phyloP scores from a whole-genome alignment of 1,284 basidiomycete genomes.

The Golubevia sp. region DNA sequence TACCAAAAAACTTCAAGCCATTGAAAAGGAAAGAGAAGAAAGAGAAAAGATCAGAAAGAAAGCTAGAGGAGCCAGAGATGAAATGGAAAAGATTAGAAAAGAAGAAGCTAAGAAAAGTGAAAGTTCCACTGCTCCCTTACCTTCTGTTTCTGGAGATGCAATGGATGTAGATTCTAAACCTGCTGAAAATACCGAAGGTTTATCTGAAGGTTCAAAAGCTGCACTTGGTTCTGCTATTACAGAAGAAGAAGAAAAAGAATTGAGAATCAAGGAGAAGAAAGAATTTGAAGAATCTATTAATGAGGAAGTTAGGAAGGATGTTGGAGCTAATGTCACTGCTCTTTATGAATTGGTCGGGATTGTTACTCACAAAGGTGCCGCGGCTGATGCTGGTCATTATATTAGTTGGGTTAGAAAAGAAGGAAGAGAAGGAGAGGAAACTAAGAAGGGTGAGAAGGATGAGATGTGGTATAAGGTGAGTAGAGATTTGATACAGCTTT shows the following conservation, averaged over 20 bases:
- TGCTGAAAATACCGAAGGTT: conserved; percentile 1
- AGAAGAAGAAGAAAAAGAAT: conserved; percentile 42
- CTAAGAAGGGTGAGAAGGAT: conserved; percentile 7
- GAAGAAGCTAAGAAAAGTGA: conserved; percentile 7
- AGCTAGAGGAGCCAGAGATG: conserved; percentile 25
- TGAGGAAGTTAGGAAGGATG: conserved; percentile 28
- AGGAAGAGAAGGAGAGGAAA: conserved; percentile 11
- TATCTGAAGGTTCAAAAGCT: conserved; percentile 3
- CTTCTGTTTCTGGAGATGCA: conserved; percentile 3
- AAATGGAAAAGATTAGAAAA: conserved; percentile 13
- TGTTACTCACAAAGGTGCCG: conserved; percentile 59
- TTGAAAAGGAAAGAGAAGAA: conserved; percentile 56
- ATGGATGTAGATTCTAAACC: too few relatives aligned
- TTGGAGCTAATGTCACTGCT: conserved; percentile 41
- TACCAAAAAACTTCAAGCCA: conserved; percentile 25
- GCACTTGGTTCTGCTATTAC: conserved; percentile 28
- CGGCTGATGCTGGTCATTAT: conserved; percentile 72
- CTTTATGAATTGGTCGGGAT: conserved; percentile 58
- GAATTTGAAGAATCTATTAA: conserved; percentile 25
- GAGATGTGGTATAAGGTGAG: conserved; percentile 53
- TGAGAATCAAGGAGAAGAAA: conserved; percentile 33
- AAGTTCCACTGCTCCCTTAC: neutral
- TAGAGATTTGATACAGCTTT: neutral
- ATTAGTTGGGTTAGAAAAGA: conserved; percentile 74
- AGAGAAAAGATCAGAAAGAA: conserved; percentile 47